These are phyloP conservation scores for Fusarium pseudoanthophilum DNA, from an alignment of 2,329 filamentous ascomycete genomes.

Conservation along the genomic window DNA sequence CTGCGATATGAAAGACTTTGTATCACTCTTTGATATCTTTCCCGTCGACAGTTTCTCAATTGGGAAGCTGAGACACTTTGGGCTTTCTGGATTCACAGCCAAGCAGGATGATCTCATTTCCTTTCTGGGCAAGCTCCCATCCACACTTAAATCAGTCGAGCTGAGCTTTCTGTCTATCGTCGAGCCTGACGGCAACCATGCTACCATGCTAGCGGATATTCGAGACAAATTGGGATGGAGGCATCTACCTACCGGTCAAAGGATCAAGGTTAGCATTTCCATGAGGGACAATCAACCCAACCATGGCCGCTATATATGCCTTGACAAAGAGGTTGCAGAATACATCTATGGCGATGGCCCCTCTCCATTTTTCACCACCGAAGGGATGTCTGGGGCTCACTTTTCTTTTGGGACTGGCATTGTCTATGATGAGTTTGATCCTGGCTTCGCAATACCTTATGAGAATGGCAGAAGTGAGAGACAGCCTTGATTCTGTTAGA, in stretches of 20 bases:
- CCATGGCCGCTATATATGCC: neutral
- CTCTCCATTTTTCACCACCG: too few species aligned
- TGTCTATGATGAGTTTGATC: neutral
- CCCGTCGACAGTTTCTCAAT: neutral
- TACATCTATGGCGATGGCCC: conserved; percentile 17
- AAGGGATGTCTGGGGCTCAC: too few species aligned
- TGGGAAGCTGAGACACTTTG: conserved; percentile 1
- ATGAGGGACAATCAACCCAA: neutral
- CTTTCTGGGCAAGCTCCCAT: neutral
- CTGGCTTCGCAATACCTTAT: neutral
- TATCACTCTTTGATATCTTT: conserved; percentile 7
- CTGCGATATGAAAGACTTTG: neutral
- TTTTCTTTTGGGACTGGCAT: neutral
- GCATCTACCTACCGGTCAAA: neutral
- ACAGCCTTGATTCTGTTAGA: too few species aligned
- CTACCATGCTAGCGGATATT: neutral
- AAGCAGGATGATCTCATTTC: neutral
- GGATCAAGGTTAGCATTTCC: neutral
- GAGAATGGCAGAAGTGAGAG: too few species aligned
- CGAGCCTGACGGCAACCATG: too few species aligned
- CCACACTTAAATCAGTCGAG: neutral
- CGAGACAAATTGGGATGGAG: conserved; percentile 12
- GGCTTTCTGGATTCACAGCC: neutral
- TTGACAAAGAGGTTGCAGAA: conserved; percentile 4
- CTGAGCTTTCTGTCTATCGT: too few species aligned